phyloP scores from a whole-genome alignment of 2,329 filamentous ascomycete species.

The Cytospora piceae region DNA sequence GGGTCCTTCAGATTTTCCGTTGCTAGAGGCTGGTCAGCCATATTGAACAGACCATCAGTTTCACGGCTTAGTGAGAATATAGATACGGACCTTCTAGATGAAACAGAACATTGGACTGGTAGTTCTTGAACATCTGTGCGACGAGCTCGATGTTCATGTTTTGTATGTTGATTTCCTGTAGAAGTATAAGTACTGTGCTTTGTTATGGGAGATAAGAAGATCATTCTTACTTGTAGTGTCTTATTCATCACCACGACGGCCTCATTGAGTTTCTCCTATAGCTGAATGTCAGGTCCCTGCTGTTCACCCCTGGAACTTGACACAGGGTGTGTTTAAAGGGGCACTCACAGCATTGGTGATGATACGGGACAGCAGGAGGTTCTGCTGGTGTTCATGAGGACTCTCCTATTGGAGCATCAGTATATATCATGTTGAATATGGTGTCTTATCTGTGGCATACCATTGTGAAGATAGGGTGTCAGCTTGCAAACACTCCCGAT shows the following conservation, averaged over 20 bases:
- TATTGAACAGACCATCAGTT: neutral
- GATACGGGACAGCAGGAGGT: constrained; percentile 87
- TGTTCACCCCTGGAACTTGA: no score
- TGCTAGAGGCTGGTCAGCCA: constrained; percentile 51
- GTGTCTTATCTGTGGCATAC: constrained; percentile 19
- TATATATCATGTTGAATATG: no score
- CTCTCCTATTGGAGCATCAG: constrained; percentile 66
- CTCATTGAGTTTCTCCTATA: constrained; percentile 95
- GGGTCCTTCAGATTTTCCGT: constrained; percentile 85
- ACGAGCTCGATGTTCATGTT: constrained; percentile 99
- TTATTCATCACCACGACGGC: constrained; percentile 92
- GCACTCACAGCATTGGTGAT: constrained; percentile 90
- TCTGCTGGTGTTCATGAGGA: constrained; percentile 97
- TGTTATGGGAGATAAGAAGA: neutral
- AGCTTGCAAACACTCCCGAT: constrained; percentile 7
- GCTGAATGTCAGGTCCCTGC: constrained; percentile 24
- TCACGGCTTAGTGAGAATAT: neutral
- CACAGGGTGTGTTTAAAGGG: constrained; percentile 1
- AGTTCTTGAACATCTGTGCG: constrained; percentile 99
- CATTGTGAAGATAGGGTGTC: constrained; percentile 15
- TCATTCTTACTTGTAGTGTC: constrained; percentile 70
- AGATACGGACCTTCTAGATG: constrained; percentile 80
- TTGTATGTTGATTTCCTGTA: constrained; percentile 92
- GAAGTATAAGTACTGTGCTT: neutral
- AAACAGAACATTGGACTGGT: constrained; percentile 96